Percentiles rank a stretch among this genome's conserved stretches.
Conservation (phyloP, 2,329 filamentous ascomycete species). For the Chaetomiaceae sp. region DNA sequence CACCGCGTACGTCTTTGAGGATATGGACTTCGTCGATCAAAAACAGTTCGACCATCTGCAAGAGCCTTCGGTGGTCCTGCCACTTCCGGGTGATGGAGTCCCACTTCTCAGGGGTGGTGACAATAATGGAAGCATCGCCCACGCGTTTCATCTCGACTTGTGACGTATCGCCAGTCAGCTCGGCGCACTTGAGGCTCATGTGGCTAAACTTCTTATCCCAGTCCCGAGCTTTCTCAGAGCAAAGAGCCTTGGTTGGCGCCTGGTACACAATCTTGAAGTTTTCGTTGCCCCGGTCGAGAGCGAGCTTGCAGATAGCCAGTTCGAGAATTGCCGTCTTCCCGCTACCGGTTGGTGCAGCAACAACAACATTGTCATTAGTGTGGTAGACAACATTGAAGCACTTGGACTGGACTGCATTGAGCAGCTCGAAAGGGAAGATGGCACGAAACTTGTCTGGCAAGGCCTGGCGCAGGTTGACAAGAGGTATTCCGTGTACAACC, state of each 20-base stretch:
- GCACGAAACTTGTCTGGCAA: constrained; percentile 66
- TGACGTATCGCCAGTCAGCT: constrained; percentile 79
- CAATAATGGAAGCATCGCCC: constrained; percentile 72
- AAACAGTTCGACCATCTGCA: constrained; percentile 72
- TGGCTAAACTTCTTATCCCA: constrained; percentile 71
- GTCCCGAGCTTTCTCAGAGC: constrained; percentile 69
- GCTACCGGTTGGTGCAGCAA: constrained; percentile 78
- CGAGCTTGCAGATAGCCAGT: constrained; percentile 71
- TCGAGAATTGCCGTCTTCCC: constrained; percentile 82
- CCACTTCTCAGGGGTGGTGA: constrained; percentile 90
- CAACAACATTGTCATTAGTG: constrained; percentile 69
- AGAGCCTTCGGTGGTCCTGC: constrained; percentile 71
- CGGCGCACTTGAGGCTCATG: constrained; percentile 65
- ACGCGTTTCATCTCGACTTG: constrained; percentile 61
- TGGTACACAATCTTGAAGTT: constrained; percentile 80
- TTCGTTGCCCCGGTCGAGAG: constrained; percentile 50
- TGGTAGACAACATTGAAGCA: constrained; percentile 65
- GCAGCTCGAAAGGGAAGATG: constrained; percentile 68
- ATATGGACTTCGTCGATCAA: constrained; percentile 88
- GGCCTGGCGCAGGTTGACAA: constrained; percentile 42
- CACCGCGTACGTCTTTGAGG: constrained; percentile 72
- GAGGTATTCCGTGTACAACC: constrained; percentile 37
- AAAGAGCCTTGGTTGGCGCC: constrained; percentile 79
- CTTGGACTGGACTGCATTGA: constrained; percentile 81
- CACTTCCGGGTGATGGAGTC: constrained; percentile 85